phyloP scores from a whole-genome alignment of 306 rosid genomes.

The Astragalus glycyphyllos region DNA sequence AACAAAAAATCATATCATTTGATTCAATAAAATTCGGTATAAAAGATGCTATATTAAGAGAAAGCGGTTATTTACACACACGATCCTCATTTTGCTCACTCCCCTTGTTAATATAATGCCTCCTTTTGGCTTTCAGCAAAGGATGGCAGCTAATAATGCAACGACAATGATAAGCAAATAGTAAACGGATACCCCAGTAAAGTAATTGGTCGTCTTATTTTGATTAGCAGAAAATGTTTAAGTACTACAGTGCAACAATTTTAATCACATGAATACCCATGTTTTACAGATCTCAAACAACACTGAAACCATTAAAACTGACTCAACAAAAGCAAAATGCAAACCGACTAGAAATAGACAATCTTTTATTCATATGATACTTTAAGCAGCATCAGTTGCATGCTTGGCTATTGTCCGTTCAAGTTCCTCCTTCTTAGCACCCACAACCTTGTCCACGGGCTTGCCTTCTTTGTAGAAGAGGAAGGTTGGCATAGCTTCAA shows the following conservation, averaged over 20 bases:
- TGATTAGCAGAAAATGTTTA: neutral
- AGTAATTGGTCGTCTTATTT: neutral
- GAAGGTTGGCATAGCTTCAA: slow-evolving; percentile 88
- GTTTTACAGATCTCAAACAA: slow-evolving; percentile 16
- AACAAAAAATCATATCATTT: neutral
- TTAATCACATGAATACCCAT: slow-evolving; percentile 18
- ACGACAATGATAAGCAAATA: neutral
- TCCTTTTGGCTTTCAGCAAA: neutral
- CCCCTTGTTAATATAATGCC: too few species aligned
- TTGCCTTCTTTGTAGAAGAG: slow-evolving; percentile 79
- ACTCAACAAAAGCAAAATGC: neutral
- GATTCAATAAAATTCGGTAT: neutral
- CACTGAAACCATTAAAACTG: slow-evolving; percentile 24
- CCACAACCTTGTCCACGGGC: slow-evolving; percentile 65
- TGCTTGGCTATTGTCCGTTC: slow-evolving; percentile 46
- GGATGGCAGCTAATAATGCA: neutral
- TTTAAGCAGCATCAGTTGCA: slow-evolving; percentile 40
- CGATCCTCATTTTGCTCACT: too few species aligned
- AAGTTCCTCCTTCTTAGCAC: slow-evolving; percentile 69
- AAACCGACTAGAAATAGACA: slow-evolving; percentile 6
- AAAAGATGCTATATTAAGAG: too few species aligned
- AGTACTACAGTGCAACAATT: slow-evolving; percentile 14
- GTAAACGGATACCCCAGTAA: neutral
- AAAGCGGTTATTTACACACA: too few species aligned
- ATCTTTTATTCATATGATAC: slow-evolving; percentile 13